A percentile compares a stretch with the other conserved stretches of the same genome.
These are phyloP conservation scores for Eimeria necatrix DNA, from an alignment of 169 alveolate species.

Conservation along the genomic window DNA sequence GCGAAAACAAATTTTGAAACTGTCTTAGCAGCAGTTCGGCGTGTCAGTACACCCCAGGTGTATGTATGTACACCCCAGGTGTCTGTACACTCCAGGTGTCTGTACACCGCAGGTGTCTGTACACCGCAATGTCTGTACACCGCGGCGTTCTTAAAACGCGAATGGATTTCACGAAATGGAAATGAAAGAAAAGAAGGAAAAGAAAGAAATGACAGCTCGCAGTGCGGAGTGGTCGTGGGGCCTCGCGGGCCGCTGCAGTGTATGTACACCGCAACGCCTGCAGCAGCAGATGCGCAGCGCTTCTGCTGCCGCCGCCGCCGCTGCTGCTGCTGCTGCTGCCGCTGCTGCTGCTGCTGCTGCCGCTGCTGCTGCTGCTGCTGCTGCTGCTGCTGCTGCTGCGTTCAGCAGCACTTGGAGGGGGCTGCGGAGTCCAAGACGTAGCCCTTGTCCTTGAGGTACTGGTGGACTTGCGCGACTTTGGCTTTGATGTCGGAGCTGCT, in stretches of 20 bases:
- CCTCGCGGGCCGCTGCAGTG: not conserved
- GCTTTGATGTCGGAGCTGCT: slow-evolving; percentile 64
- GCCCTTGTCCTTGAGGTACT: slow-evolving; percentile 67
- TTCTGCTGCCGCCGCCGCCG: not conserved
- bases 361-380: too few species aligned
- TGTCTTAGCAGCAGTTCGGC: too few species aligned
- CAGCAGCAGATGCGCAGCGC: too few species aligned
- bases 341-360: not conserved
- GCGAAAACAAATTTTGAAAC: too few species aligned
- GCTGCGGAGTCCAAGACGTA: not conserved
- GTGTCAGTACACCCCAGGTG: not conserved
- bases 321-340: not conserved
- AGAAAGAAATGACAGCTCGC: too few species aligned
- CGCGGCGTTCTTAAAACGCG: too few species aligned
- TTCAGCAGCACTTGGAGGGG: not conserved
- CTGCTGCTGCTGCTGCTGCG: not conserved
- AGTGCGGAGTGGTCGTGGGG: too few species aligned
- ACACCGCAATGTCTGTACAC: not conserved
- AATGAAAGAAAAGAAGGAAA: too few species aligned
- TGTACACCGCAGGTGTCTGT: not conserved
- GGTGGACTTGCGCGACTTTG: slow-evolving; percentile 53
- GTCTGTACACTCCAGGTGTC: slow-evolving; percentile 7
- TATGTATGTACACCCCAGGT: not conserved
- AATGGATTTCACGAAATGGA: too few species aligned
- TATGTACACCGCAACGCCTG: not conserved